Evolutionary conservation across 176 grass and related monocot species (phyloP), one percentile per base, ranked within the genome.

Genomic region (Triticum urartu): DNA sequence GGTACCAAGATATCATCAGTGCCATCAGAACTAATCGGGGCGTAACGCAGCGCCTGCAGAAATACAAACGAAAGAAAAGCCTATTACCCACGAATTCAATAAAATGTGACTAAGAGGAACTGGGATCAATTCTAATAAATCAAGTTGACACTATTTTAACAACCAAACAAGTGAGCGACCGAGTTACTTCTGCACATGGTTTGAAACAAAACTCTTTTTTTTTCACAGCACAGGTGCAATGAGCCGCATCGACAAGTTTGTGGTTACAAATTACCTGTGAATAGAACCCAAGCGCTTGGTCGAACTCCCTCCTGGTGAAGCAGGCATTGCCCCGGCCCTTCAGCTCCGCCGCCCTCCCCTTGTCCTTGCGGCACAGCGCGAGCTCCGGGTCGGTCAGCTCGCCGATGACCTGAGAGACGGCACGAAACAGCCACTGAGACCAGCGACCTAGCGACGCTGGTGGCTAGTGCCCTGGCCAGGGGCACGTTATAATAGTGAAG

Each of bases 291-390:
- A 94, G 87, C 21, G 96, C 96, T 85, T 91, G 72, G 25, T 32
- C 5, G 77, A 89, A 92, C 71, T 98, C 86, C 47, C 82, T 91
- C 82, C 78, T 81, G 6, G 84, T 86, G 88, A 98, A 98, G 86
- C 88, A 94, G 24, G 71, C 81, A 52, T 95, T 98, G 56, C 96
- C 96, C 24, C 71, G 66, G 28, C 48, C 77, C 86, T 98, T 98
- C 47, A 92, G 89, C 52, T 98, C 93, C 18, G 85, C 71, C 15
- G 91, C 91, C 64, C 45, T 85, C 66, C 11, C 79, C 86, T 80
- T 88, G 86, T 86, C 84, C 88, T 98, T 98, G 83, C 86, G 78
- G 66, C 96, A 98, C 40, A 98, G 79, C 28, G 93, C 96, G 70
- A 87, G 86, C 22, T 91, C 88, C 72, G 84, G 83, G 73, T 94